These are phyloP conservation scores for Excoecaria agallocha DNA, from an alignment of 345 rosid species.

Conservation along the genomic window DNA sequence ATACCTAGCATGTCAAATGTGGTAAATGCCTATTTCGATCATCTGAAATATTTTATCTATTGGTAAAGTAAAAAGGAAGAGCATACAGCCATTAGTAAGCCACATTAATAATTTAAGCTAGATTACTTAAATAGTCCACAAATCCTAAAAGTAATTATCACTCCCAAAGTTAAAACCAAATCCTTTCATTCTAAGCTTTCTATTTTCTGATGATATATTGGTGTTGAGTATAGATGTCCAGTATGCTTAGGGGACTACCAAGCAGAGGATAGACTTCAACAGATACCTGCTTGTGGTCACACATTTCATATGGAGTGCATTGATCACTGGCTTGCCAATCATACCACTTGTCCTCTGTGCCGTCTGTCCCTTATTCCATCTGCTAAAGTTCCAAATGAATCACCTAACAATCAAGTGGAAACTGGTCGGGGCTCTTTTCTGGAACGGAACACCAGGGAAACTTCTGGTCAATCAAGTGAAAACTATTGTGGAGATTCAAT, in stretches of 20 bases:
- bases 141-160: not conserved
- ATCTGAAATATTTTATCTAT: not conserved
- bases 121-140: not conserved
- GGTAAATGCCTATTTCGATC: slow-evolving; percentile 6
- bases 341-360: slow-evolving; percentile 89
- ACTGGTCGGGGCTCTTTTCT: slow-evolving; percentile 20
- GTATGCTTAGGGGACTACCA: slow-evolving; percentile 85
- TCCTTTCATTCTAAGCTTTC: not conserved
- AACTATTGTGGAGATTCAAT: slow-evolving; percentile 28
- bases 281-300: slow-evolving; percentile 75
- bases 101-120: not conserved
- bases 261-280: slow-evolving; percentile 82
- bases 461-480: slow-evolving; percentile 20
- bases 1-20: slow-evolving; percentile 1
- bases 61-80: not conserved
- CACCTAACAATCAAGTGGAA: slow-evolving; percentile 31
- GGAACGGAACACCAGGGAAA: slow-evolving; percentile 16
- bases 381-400: slow-evolving; percentile 29
- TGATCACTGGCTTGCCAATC: slow-evolving; percentile 79
- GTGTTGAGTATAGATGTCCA: slow-evolving; percentile 51
- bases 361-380: slow-evolving; percentile 65
- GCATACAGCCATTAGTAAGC: not conserved
- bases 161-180: not conserved
- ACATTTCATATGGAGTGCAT: slow-evolving; percentile 93
- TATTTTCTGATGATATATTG: slow-evolving; percentile 2